Conservation (phyloP, 2,329 filamentous ascomycete species). For the Zymoseptoria tritici region DNA sequence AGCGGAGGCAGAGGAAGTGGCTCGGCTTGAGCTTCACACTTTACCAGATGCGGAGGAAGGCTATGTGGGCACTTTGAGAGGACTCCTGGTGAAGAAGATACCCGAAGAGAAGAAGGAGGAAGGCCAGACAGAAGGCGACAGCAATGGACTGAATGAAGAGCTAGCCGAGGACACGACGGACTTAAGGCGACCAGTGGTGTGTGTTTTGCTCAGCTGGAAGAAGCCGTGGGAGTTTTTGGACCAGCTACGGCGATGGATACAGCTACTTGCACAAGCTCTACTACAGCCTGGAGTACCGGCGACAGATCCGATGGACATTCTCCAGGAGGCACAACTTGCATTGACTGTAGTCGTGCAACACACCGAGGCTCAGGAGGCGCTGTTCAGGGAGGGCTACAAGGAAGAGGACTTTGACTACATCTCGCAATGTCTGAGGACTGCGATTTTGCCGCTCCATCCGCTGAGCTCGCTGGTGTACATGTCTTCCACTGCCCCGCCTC, state of each 20-base stretch:
- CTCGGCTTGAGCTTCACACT: constrained; percentile 26
- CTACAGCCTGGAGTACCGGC: constrained; percentile 52
- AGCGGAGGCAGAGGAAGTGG: constrained; percentile 28
- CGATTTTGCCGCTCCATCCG: constrained; percentile 59
- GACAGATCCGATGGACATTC: constrained; percentile 64
- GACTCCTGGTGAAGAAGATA: constrained; percentile 18
- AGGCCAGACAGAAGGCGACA: constrained; percentile 11
- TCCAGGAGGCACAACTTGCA: constrained; percentile 86
- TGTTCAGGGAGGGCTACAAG: constrained; percentile 90
- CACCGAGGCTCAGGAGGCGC: constrained; percentile 80
- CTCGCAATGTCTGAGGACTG: constrained; percentile 82
- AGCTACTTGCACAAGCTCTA: constrained; percentile 70
- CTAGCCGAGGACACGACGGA: background rate
- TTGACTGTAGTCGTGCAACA: constrained; percentile 95
- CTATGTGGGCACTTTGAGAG: constrained; percentile 23
- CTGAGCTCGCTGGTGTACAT: constrained; percentile 53
- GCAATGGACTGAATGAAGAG: constrained; percentile 4
- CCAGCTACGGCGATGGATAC: constrained; percentile 82
- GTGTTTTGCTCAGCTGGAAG: constrained; percentile 92
- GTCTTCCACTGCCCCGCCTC: constrained; percentile 28
- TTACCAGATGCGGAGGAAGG: constrained; percentile 24
- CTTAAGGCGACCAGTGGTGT: constrained; percentile 41
- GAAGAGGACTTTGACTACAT: constrained; percentile 96
- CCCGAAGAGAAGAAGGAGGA: constrained; percentile 7
- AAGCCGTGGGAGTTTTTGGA: constrained; percentile 89